These are phyloP conservation scores for Lachnellula cervina DNA, from an alignment of 2,329 filamentous ascomycete species.

Conservation along the genomic window DNA sequence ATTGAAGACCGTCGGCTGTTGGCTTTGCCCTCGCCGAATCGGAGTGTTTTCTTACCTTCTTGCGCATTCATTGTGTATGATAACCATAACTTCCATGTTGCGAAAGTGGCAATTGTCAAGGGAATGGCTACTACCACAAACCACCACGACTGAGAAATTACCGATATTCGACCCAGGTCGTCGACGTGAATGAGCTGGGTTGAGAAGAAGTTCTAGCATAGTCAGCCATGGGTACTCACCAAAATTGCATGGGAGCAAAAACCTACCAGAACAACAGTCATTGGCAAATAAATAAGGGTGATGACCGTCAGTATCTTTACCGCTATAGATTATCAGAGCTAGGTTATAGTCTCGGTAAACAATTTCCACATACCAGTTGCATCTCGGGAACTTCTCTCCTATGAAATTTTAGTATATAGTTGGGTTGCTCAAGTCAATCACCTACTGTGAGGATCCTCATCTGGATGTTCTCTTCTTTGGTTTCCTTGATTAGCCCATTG, in stretches of 20 bases:
- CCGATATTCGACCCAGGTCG: slow-evolving; percentile 5
- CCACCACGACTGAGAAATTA: slow-evolving; percentile 9
- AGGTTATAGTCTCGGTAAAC: not conserved
- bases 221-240: not conserved
- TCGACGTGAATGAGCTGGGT: slow-evolving; percentile 14
- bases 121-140: slow-evolving; percentile 11
- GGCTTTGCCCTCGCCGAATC: not conserved
- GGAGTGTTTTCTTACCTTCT: not conserved
- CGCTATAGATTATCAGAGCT: not conserved
- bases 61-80: not conserved
- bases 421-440: not conserved
- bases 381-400: slow-evolving; percentile 14
- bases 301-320: slow-evolving; percentile 17
- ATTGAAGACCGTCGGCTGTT: not conserved
- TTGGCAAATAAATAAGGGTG: slow-evolving; percentile 12
- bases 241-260: not conserved
- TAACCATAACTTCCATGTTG: slow-evolving; percentile 12
- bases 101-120: slow-evolving; percentile 10
- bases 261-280: slow-evolving; percentile 11
- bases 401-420: not conserved
- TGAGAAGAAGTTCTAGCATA: slow-evolving; percentile 14
- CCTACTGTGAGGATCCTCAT: slow-evolving; percentile 13
- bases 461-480: slow-evolving; percentile 14
- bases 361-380: slow-evolving; percentile 6
- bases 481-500: slow-evolving; percentile 5